Percentiles rank a stretch among this genome's conserved stretches.
Evolutionary conservation across 2,329 filamentous ascomycete genomes (phyloP).

Genomic region (Penicillium vulpinum): DNA sequence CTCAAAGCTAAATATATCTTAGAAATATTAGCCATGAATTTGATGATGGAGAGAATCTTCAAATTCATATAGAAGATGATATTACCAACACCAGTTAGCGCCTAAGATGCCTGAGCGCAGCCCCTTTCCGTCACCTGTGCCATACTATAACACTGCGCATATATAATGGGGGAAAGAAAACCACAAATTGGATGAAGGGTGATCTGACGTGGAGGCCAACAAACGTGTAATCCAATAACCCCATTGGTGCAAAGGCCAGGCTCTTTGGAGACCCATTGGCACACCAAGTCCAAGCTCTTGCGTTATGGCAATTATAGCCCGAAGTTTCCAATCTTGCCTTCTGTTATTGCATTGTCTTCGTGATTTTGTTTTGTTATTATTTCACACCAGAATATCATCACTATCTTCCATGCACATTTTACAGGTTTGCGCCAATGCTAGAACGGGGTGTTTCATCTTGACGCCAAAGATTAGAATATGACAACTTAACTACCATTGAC

Average conservation of each 20-base stretch:
- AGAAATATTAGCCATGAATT: not conserved
- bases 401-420: not conserved
- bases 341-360: not conserved
- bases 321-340: not conserved
- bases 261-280: not conserved
- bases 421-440: constrained; percentile 20
- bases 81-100: not conserved
- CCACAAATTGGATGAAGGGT: not conserved
- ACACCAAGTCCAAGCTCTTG: not conserved
- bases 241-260: not conserved
- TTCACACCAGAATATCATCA: not conserved
- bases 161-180: not conserved
- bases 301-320: not conserved
- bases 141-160: not conserved
- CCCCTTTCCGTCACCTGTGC: not conserved
- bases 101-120: not conserved
- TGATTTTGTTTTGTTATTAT: not conserved
- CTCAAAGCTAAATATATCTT: not conserved
- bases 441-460: constrained; percentile 14
- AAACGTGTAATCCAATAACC: not conserved
- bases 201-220: too few relatives aligned
- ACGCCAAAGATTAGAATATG: constrained; percentile 16
- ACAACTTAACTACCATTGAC: constrained; percentile 35
- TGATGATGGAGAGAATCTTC: not conserved
- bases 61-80: not conserved